Evolutionary conservation across 169 alveolate genomes (phyloP).

Genomic region (Amoebophrya sp.): DNA sequence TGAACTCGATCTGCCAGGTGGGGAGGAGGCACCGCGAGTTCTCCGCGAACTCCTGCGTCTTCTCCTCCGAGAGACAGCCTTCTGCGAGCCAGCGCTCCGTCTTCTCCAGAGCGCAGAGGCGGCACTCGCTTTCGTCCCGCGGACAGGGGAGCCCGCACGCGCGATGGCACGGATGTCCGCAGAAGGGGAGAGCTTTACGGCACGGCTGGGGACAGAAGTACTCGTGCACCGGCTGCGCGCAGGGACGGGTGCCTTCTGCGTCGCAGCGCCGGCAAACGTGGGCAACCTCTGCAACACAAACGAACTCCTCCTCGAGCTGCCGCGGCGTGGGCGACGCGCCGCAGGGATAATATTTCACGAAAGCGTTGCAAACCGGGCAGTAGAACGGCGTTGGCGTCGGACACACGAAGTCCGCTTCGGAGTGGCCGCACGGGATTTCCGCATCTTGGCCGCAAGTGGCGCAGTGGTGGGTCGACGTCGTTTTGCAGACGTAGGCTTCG

Average conservation of each 20-base stretch:
- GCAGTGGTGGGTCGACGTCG: background rate
- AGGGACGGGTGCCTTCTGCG: background rate
- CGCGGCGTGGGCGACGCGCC: background rate
- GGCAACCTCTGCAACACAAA: background rate
- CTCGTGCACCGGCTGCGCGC: background rate
- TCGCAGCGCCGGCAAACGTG: background rate
- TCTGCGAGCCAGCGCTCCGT: background rate
- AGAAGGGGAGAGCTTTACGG: background rate
- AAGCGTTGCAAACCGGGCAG: background rate
- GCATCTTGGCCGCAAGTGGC: background rate
- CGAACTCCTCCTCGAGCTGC: background rate
- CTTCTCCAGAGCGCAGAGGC: background rate
- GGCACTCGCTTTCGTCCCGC: background rate
- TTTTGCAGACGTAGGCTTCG: background rate
- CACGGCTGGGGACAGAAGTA: background rate
- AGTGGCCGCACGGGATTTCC: background rate
- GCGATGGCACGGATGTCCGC: background rate
- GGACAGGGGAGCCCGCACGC: background rate
- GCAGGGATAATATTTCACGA: background rate
- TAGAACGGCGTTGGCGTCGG: background rate
- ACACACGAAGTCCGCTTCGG: background rate
- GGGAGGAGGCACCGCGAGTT: background rate
- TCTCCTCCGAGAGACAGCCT: background rate
- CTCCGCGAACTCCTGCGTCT: background rate
- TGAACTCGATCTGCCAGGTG: background rate